These are phyloP conservation scores for Hypomyces rosellus DNA, from an alignment of 2,329 filamentous ascomycete species.

Conservation along the genomic window DNA sequence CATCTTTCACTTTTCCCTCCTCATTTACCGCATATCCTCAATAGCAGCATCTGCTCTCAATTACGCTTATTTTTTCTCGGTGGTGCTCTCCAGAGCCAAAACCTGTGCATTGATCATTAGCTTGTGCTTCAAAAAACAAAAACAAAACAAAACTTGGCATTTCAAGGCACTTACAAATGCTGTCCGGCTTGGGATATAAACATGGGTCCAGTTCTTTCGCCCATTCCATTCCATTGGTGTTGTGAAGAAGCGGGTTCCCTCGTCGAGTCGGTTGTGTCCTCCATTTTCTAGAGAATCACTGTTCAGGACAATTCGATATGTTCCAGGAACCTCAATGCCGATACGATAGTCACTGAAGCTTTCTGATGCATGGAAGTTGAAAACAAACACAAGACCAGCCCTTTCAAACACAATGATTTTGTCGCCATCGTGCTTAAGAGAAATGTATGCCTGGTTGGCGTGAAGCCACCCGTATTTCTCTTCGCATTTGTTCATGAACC, in stretches of 20 bases:
- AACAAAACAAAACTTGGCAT: not conserved
- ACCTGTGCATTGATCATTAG: constrained; percentile 4
- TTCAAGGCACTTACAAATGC: constrained; percentile 58
- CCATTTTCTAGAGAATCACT: constrained; percentile 73
- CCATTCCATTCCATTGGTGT: constrained; percentile 86
- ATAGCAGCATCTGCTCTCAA: not conserved
- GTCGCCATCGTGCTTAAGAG: constrained; percentile 86
- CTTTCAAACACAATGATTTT: constrained; percentile 96
- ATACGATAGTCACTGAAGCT: constrained; percentile 92
- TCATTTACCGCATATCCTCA: not conserved
- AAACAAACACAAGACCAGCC: constrained; percentile 82
- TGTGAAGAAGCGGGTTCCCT: constrained; percentile 84
- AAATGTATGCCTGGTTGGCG: constrained; percentile 80
- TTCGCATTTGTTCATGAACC: constrained; percentile 82
- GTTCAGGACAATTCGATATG: constrained; percentile 80
- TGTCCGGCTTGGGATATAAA: constrained; percentile 80
- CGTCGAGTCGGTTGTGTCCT: constrained; percentile 70
- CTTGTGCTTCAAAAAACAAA: not conserved
- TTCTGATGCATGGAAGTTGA: constrained; percentile 85
- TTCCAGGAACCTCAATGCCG: constrained; percentile 76
- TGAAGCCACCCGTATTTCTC: constrained; percentile 88
- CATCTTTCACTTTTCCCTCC: not conserved
- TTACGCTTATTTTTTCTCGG: not conserved
- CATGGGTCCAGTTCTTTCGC: constrained; percentile 82
- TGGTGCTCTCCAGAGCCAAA: constrained; percentile 3